Evolutionary conservation across 2,329 filamentous ascomycete genomes (phyloP).

Genomic region (Aspergillus terreus): DNA sequence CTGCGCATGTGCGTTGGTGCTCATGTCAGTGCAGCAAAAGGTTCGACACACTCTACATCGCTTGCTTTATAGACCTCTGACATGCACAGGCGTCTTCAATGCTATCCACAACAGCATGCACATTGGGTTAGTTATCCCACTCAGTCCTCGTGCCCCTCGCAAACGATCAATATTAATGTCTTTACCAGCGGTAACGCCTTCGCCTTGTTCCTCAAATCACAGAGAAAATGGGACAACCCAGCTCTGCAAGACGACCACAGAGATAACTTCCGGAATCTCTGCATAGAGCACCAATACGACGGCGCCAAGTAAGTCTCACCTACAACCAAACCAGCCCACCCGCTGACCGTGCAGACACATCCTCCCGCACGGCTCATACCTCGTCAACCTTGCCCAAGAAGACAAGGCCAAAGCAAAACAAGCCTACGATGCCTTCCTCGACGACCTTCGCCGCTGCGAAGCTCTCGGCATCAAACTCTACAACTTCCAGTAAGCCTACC

Average conservation of each 20-base stretch:
- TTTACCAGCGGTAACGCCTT: conserved; percentile 73
- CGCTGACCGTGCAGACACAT: conserved; percentile 52
- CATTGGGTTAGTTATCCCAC: conserved; percentile 55
- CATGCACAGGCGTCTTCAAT: conserved; percentile 73
- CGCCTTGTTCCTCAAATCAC: conserved; percentile 91
- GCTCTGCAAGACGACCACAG: conserved; percentile 66
- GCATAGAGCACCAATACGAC: conserved; percentile 68
- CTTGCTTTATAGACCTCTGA: neutral
- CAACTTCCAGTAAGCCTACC: conserved; percentile 71
- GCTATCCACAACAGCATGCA: conserved; percentile 71
- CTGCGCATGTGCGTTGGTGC: conserved; percentile 85
- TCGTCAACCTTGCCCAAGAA: conserved; percentile 88
- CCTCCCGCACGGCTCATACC: conserved; percentile 91
- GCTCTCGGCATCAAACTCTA: conserved; percentile 84
- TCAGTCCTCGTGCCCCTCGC: neutral
- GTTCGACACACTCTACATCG: conserved; percentile 43
- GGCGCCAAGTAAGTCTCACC: conserved; percentile 47
- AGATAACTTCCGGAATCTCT: conserved; percentile 65
- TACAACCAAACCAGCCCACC: neutral
- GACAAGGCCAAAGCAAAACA: conserved; percentile 77
- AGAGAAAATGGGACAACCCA: conserved; percentile 89
- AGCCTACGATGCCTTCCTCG: conserved; percentile 79
- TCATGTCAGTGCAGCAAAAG: conserved; percentile 86
- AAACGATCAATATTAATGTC: conserved; percentile 4
- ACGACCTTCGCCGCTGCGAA: conserved; percentile 84